Base-by-base conservation (phyloP, 306 rosid species). In the Citrullus amarus region DNA sequence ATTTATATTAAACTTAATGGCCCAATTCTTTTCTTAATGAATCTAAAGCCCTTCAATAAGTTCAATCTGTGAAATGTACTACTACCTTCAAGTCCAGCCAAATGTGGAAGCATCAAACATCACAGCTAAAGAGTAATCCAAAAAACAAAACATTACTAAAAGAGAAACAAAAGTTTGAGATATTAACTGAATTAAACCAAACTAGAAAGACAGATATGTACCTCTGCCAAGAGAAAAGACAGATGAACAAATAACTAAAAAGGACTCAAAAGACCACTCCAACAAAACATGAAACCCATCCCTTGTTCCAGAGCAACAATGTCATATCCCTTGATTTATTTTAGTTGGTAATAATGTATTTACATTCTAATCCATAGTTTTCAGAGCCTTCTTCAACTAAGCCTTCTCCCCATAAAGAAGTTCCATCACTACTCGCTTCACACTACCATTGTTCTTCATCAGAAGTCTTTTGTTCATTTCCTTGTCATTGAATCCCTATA, bases 351-450 rank as follows among this genome's bases (percentile, higher is more conserved):
- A 36, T 36, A 1, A 46, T 12, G 22, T 70, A 70, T 43, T 46
- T 25, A 70, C 76, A 22, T 46, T 14, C 57, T 70, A 20, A 48
- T 22, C 76, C 76, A 46, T 70, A 70, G 3, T 70, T 39, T 43
- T 25, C 6, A 28, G 39, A 11, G 56, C 41, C 36, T 43, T 69
- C 62, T 71, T 71, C 71, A 80, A 43, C 83, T 78, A 85, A 82
- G 61, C 76, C 85, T 82, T 66, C 79, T 90, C 89, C 78, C 91
- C 92, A 28, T 72, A 82, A 39, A 93, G 79, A 25, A 96, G 92
- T 81, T 96, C 97, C 97, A 96, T 85, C 53, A 96, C 99, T 72
- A 89, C 98, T 30, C 85, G 91, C 80, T 89, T 96, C 75, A 96
- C 81, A 86, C 98, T 96, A 77, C 99, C 99, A 73, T 89, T 88